Conservation (phyloP, 768 basidiomycete genomes). For the Leccinum subtestaceum region DNA sequence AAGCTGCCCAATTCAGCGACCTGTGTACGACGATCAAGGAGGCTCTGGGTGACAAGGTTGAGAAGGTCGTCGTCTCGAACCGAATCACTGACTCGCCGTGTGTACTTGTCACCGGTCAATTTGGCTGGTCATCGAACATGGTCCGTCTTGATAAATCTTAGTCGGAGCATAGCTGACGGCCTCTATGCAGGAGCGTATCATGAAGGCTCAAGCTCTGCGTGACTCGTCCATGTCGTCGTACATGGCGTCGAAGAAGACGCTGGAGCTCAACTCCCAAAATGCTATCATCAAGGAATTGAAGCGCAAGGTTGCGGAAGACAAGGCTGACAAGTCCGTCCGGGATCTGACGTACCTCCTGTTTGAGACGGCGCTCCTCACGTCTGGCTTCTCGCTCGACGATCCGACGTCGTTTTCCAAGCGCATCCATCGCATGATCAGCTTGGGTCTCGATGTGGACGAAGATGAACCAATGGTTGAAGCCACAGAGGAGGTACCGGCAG, state of each 20-base stretch:
- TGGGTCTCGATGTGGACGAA: slow-evolving; percentile 88
- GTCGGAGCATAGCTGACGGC: slow-evolving; percentile 1
- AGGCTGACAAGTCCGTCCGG: slow-evolving; percentile 97
- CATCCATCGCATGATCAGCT: slow-evolving; percentile 94
- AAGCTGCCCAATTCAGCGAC: slow-evolving; percentile 77
- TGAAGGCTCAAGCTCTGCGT: slow-evolving; percentile 97
- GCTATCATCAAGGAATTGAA: slow-evolving; percentile 95
- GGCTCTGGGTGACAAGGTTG: slow-evolving; percentile 97
- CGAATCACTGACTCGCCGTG: slow-evolving; percentile 96
- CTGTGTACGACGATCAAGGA: slow-evolving; percentile 97
- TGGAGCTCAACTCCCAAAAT: slow-evolving; percentile 92
- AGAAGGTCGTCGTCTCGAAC: slow-evolving; percentile 98
- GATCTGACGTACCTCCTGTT: slow-evolving; percentile 95
- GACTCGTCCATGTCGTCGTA: slow-evolving; percentile 98
- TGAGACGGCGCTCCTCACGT: slow-evolving; percentile 95
- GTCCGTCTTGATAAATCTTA: slow-evolving; percentile 36
- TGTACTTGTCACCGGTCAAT: slow-evolving; percentile 97
- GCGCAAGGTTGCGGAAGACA: slow-evolving; percentile 94
- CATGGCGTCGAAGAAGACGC: slow-evolving; percentile 98
- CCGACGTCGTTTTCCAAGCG: slow-evolving; percentile 94
- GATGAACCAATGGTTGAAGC: slow-evolving; percentile 43
- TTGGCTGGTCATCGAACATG: slow-evolving; percentile 99
- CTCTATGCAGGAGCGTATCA: slow-evolving; percentile 77
- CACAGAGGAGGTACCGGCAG: slow-evolving; percentile 47
- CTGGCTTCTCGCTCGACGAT: slow-evolving; percentile 94